Conservation (phyloP, 345 rosid species). For the Gossypium rotundifolium region DNA sequence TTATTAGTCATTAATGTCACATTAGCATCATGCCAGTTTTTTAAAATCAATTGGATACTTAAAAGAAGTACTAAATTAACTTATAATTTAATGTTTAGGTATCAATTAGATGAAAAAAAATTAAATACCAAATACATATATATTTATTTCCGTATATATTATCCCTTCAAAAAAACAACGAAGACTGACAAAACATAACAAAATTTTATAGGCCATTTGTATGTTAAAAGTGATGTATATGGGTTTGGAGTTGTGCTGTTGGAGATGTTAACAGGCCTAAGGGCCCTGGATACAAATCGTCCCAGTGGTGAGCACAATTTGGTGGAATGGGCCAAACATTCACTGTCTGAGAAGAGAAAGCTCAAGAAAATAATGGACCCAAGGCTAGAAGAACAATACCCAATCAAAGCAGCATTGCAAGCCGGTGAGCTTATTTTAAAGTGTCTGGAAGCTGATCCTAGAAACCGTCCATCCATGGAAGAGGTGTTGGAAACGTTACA, state of each 20-base stretch:
- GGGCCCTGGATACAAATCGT: conserved; percentile 50
- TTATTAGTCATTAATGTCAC: too few relatives aligned
- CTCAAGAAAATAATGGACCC: conserved; percentile 69
- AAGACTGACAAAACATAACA: too few relatives aligned
- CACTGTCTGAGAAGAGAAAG: conserved; percentile 37
- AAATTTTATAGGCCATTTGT: conserved; percentile 53
- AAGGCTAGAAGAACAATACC: conserved; percentile 46
- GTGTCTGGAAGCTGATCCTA: conserved; percentile 61
- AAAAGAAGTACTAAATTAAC: too few relatives aligned
- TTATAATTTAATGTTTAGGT: too few relatives aligned
- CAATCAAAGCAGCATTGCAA: conserved; percentile 35
- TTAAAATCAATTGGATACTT: too few relatives aligned
- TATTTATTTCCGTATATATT: too few relatives aligned
- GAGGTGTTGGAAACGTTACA: conserved; percentile 41
- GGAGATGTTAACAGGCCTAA: conserved; percentile 65
- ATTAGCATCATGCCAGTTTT: too few relatives aligned
- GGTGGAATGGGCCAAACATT: conserved; percentile 58
- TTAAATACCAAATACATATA: too few relatives aligned
- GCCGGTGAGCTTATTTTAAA: conserved; percentile 42
- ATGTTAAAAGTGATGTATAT: conserved; percentile 77
- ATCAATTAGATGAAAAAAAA: too few relatives aligned
- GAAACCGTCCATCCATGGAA: conserved; percentile 68
- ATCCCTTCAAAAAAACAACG: too few relatives aligned
- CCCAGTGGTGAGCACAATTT: conserved; percentile 41
- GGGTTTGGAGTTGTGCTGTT: conserved; percentile 81